Evolutionary conservation across 179 eudicot genomes (phyloP), one percentile per base, ranked within the genome.

Genomic region (Silene coronaria): DNA sequence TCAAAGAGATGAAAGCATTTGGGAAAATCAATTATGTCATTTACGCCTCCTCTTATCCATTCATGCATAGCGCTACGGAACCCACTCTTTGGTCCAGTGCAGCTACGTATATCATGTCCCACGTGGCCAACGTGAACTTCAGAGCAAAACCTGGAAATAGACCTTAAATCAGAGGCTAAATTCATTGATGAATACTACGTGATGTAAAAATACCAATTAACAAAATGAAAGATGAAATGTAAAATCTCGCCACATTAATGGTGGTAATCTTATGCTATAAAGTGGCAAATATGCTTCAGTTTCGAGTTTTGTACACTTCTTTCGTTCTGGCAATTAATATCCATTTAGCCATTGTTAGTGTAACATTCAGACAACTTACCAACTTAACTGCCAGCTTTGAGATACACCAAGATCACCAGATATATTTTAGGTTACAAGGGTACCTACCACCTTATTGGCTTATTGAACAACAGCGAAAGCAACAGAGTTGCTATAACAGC

Each of bases 41-140:
- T 64, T 72, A 80, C 64, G 59, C 84, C 53, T 55, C 88, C 89
- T 75, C 36, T 80, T 61, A 77, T 76, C 92, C 92, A 88, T 2
- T 79, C 87, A 51, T 88, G 92, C 75, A 84, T 84, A 34, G 87
- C 85, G 28, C 85, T 80, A 22, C 86, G 85, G 17, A 81, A 73
- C 69, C 91, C 88, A 74, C 90, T 87, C 17, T 75, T 75, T 67
- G 87, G 87, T 75, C 88, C 88, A 48, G 77, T 84, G 82, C 92
- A 88, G 32, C 86, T 88, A 75, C 88, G 84, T 68, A 88, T 87
- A 72, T 88, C 87, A 80, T 88, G 92, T 27, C 92, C 92, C 55
- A 82, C 78, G 16, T 59, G 76, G 58, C 92, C 92, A 67, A 88
- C 68, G 66, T 88, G 90, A 82, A 87, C 85, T 81, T 87, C 90